These are phyloP conservation scores for Dryas octopetala DNA, from an alignment of 306 rosid species.

Conservation along the genomic window DNA sequence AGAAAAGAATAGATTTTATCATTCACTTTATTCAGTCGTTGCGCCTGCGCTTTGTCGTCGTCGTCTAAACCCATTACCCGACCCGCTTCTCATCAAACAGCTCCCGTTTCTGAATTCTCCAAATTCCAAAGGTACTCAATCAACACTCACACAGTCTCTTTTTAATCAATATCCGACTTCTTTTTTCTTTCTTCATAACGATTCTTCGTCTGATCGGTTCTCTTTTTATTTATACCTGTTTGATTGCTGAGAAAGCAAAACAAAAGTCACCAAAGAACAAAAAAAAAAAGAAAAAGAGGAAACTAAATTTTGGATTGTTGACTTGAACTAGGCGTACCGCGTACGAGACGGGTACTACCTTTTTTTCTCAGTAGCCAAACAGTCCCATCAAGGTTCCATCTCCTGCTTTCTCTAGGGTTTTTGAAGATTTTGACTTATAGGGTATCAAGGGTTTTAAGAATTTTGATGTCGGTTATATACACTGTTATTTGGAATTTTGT, in stretches of 20 bases:
- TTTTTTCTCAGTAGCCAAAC: not conserved
- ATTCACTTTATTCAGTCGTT: conserved; percentile 17
- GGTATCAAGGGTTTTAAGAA: not conserved
- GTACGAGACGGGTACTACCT: not conserved
- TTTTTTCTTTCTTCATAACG: not conserved
- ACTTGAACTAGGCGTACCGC: conserved; percentile 2
- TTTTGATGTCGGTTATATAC: not conserved
- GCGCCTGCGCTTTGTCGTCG: conserved; percentile 8
- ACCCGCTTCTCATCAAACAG: not conserved
- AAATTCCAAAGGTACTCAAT: not conserved
- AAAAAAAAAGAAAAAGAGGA: not conserved
- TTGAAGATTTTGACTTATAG: not conserved
- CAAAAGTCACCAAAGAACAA: not conserved
- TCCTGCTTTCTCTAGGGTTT: conserved; percentile 2
- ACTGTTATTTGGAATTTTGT: not conserved
- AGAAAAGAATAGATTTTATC: not conserved
- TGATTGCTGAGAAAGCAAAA: conserved; percentile 18
- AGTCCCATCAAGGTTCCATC: conserved; percentile 1
- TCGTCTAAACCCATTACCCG: conserved; percentile 13
- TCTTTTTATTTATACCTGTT: not conserved
- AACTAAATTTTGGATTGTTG: not conserved
- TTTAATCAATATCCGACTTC: not conserved
- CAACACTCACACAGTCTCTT: not conserved
- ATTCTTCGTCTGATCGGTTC: conserved; percentile 17
- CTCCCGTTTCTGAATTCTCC: not conserved